These are phyloP conservation scores for Salmacisia buchloeana DNA, from an alignment of 1,284 basidiomycete species.

Conservation along the genomic window DNA sequence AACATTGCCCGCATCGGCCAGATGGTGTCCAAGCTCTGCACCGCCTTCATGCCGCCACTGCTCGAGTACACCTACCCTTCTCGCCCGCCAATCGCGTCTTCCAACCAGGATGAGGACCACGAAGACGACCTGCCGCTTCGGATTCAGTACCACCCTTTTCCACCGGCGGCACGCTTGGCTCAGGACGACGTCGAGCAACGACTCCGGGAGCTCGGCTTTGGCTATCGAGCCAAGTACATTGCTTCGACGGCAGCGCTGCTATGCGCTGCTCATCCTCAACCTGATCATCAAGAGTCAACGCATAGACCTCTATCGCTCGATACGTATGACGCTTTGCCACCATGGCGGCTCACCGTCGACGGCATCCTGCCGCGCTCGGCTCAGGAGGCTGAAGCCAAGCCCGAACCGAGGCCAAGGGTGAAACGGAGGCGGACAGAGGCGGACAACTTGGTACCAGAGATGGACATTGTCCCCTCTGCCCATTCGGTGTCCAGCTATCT, in stretches of 20 bases:
- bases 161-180: slow-evolving; percentile 66
- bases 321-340: not conserved
- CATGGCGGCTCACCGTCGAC: not conserved
- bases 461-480: slow-evolving; percentile 20
- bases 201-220: slow-evolving; percentile 80
- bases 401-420: slow-evolving; percentile 17
- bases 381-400: slow-evolving; percentile 23
- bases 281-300: not conserved
- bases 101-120: not conserved
- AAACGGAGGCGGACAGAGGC: slow-evolving; percentile 20
- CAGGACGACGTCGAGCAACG: slow-evolving; percentile 55
- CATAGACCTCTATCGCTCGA: not conserved
- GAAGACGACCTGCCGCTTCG: slow-evolving; percentile 6
- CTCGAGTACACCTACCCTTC: slow-evolving; percentile 44
- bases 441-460: slow-evolving; percentile 50
- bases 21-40: slow-evolving; percentile 49
- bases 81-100: slow-evolving; percentile 19
- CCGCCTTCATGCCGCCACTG: slow-evolving; percentile 59
- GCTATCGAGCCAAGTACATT: slow-evolving; percentile 88
- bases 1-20: slow-evolving; percentile 60
- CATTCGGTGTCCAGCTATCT: slow-evolving; percentile 59
- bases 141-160: slow-evolving; percentile 73
- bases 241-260: slow-evolving; percentile 76
- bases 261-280: slow-evolving; percentile 32
- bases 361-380: not conserved